Evolutionary conservation across 2,329 filamentous ascomycete genomes (phyloP).

Genomic region (Alternaria sp.): DNA sequence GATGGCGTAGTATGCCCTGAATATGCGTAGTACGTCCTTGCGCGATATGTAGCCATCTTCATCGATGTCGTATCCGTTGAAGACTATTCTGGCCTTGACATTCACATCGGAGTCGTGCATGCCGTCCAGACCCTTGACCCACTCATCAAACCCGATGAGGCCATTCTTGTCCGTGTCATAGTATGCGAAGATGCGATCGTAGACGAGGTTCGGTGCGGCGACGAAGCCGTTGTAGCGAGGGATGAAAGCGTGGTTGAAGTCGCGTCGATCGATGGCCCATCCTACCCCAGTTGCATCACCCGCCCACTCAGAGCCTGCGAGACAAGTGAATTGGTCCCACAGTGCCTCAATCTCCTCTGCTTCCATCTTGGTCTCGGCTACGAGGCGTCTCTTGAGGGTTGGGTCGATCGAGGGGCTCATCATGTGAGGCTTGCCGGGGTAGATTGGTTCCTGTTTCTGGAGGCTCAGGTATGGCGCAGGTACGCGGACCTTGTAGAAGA

Average conservation of each 20-base stretch:
- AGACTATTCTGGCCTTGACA: conserved; percentile 64
- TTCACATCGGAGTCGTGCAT: conserved; percentile 58
- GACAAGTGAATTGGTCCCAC: conserved; percentile 96
- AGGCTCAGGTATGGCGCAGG: conserved; percentile 83
- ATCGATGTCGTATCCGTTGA: conserved; percentile 90
- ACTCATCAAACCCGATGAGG: conserved; percentile 91
- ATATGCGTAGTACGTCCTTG: conserved; percentile 88
- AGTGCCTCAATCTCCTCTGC: conserved; percentile 87
- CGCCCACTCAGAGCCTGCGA: conserved; percentile 84
- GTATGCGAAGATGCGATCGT: conserved; percentile 95
- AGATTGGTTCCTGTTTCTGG: conserved; percentile 65
- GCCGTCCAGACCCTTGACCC: conserved; percentile 78
- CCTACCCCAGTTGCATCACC: conserved; percentile 78
- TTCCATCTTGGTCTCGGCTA: conserved; percentile 63
- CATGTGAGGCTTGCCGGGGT: conserved; percentile 70
- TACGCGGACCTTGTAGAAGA: conserved; percentile 95
- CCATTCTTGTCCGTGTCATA: conserved; percentile 92
- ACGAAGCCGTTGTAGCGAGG: conserved; percentile 81
- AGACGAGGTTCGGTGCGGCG: conserved; percentile 84
- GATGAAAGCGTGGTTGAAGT: conserved; percentile 89
- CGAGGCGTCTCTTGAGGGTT: conserved; percentile 68
- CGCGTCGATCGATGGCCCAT: conserved; percentile 88
- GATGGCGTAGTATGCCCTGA: conserved; percentile 88
- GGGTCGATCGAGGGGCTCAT: conserved; percentile 72
- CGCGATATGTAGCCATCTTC: conserved; percentile 84